Conservation (phyloP, 2,329 filamentous ascomycete species). For the Truncatella angustata region DNA sequence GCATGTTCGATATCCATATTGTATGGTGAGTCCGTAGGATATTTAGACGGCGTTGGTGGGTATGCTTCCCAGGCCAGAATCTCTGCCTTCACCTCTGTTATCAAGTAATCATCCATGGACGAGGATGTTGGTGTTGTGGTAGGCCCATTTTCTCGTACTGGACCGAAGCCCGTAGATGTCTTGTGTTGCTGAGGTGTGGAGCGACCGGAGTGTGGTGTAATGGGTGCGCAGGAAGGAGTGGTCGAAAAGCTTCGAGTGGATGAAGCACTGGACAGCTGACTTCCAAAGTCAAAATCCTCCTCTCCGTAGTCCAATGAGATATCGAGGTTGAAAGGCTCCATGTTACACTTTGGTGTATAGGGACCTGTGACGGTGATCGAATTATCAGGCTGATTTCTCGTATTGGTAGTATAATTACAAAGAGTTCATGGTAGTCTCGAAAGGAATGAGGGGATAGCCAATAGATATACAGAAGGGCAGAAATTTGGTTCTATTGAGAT, state of each 20-base stretch:
- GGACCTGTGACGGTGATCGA: background rate
- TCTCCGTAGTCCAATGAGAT: constrained; percentile 33
- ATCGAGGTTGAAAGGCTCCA: constrained; percentile 8
- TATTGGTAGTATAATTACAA: background rate
- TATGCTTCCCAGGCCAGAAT: constrained; percentile 16
- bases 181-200: constrained; percentile 27
- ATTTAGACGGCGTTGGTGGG: constrained; percentile 21
- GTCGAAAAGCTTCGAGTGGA: constrained; percentile 29
- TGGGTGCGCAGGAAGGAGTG: constrained; percentile 28
- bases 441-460: constrained; percentile 27
- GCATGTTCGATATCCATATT: constrained; percentile 23
- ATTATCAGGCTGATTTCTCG: background rate
- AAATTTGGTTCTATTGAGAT: background rate
- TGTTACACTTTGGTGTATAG: background rate
- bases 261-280: constrained; percentile 20
- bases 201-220: constrained; percentile 30
- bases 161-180: background rate
- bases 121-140: constrained; percentile 24
- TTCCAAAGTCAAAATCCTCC: constrained; percentile 20
- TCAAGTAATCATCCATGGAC: constrained; percentile 19
- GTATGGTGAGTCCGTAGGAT: constrained; percentile 18
- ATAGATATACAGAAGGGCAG: constrained; percentile 24
- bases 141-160: background rate
- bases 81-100: constrained; percentile 19
- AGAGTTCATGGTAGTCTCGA: background rate